Evolutionary conservation across 495 filamentous ascomycete species (phyloP), one percentile per base, ranked within the genome.

Genomic region (Podospora comata): DNA sequence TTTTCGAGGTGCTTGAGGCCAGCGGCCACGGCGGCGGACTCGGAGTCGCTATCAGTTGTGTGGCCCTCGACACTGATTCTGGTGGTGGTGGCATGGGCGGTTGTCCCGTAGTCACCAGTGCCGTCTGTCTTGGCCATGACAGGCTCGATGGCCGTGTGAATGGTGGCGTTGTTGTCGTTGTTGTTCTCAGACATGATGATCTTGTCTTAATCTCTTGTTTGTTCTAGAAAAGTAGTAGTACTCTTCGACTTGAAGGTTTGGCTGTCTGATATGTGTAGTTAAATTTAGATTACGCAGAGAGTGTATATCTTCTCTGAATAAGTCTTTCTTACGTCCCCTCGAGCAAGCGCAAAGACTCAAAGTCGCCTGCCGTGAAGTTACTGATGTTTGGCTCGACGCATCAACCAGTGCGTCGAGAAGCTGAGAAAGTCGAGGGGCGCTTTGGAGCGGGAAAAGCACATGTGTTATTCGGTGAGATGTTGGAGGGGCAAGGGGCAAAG

Each of bases 271-370:
- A 48, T 48, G 39, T 48, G 39, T 48, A 16, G 39, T 48, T 48
- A 18, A 26, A 59, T 59, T n/a, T 59, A 23, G 56, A 58, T 57
- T 67, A 56, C 55, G 55, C 30, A 62, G 60, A 62, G 23, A 30
- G 9, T 32, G 27, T 62, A 9, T 30, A 32, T 34, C 23, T 19
- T 62, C 60, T 62, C 26, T 28, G 60, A 34, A 59, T 62, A 72
- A 85, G 84, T 85, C 84, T 86, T 86, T 86, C 83, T 83, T 71
- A 74, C 76, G 74, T 76, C 78, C 79, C 81, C 76, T 74, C 68
- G 64, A 82, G 79, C 81, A 83, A 85, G 82, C 84, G 84, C 84
- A 86, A 86, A 86, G 84, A 85, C 84, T 83, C 77, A 71, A 86
- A 86, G 84, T 85, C 84, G 84, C 83, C 73, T 82, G 82, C 79